Percentiles rank a stretch among this genome's conserved stretches.
Conservation (phyloP, 805 yeast species). For the Ogataea thermomethanolica region DNA sequence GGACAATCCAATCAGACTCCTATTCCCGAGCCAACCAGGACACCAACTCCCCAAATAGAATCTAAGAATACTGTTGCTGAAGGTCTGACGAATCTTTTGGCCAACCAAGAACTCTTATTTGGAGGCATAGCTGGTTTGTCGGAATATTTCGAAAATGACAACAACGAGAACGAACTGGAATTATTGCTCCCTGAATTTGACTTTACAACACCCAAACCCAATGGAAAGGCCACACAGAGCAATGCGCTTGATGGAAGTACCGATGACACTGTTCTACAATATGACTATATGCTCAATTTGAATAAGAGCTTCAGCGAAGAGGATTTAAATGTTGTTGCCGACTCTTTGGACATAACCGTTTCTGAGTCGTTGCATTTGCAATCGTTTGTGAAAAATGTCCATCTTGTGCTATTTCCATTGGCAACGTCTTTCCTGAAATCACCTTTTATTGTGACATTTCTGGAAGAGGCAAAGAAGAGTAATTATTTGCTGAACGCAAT, state of each 20-base stretch:
- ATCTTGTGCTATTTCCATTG: slow-evolving; percentile 28
- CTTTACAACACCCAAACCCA: neutral
- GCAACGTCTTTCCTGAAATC: slow-evolving; percentile 27
- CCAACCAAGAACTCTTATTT: slow-evolving; percentile 24
- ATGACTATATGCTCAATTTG: slow-evolving; percentile 23
- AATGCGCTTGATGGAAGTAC: neutral
- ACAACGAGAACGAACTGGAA: slow-evolving; percentile 7
- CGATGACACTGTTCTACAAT: slow-evolving; percentile 5
- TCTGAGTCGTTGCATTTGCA: slow-evolving; percentile 26
- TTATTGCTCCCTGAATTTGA: slow-evolving; percentile 13
- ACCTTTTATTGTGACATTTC: slow-evolving; percentile 26
- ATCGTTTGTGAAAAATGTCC: slow-evolving; percentile 30
- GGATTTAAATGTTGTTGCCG: slow-evolving; percentile 19
- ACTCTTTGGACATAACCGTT: slow-evolving; percentile 19
- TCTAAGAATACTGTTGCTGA: slow-evolving; percentile 8
- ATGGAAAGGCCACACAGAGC: neutral
- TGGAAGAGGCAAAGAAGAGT: slow-evolving; percentile 37
- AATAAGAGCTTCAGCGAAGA: slow-evolving; percentile 16
- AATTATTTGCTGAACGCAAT: slow-evolving; percentile 63
- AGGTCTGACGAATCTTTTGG: slow-evolving; percentile 16
- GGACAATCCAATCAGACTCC: neutral
- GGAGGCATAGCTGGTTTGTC: slow-evolving; percentile 20
- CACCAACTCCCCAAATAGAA: neutral
- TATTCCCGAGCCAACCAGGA: neutral
- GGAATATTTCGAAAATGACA: slow-evolving; percentile 13